Evolutionary conservation across 768 basidiomycete species (phyloP).

Genomic region (Serendipita indica): DNA sequence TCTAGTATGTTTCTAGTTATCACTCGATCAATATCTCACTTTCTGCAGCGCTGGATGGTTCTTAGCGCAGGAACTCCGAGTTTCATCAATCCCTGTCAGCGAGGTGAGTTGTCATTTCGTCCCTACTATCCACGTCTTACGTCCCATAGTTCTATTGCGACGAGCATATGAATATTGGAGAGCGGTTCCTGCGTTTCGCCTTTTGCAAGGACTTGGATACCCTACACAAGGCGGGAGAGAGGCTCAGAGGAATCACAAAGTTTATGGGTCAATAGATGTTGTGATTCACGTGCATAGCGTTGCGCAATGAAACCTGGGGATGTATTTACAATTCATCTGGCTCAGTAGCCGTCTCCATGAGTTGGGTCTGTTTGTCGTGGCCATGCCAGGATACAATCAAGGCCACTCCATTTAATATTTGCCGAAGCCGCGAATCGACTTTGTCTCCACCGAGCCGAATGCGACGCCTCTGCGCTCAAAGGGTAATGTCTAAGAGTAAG

Average conservation of each 20-base stretch:
- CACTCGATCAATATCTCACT: neutral
- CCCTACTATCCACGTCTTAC: neutral
- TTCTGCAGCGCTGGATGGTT: slow-evolving; percentile 76
- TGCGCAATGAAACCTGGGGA: neutral
- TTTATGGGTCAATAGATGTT: too few relatives aligned
- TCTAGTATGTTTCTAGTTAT: slow-evolving; percentile 37
- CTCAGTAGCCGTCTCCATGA: too few relatives aligned
- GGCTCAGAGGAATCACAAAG: slow-evolving; percentile 59
- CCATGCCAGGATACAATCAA: too few relatives aligned
- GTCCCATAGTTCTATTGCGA: slow-evolving; percentile 70
- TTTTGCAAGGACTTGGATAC: slow-evolving; percentile 94
- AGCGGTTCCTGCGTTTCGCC: slow-evolving; percentile 75
- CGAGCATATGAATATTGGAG: slow-evolving; percentile 74
- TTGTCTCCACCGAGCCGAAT: too few relatives aligned
- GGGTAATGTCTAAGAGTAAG: too few relatives aligned
- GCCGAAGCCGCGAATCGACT: too few relatives aligned
- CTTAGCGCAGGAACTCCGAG: slow-evolving; percentile 77
- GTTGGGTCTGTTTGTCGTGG: too few relatives aligned
- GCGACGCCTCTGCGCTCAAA: too few relatives aligned
- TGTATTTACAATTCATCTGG: neutral
- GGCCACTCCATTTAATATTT: too few relatives aligned
- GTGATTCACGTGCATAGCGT: too few relatives aligned
- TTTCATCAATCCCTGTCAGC: slow-evolving; percentile 89
- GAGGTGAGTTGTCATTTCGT: slow-evolving; percentile 42
- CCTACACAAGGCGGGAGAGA: slow-evolving; percentile 62